Evolutionary conservation across 202 grass and related monocot species (phyloP).

Genomic region (Schoenoplectus tabernaemontani): DNA sequence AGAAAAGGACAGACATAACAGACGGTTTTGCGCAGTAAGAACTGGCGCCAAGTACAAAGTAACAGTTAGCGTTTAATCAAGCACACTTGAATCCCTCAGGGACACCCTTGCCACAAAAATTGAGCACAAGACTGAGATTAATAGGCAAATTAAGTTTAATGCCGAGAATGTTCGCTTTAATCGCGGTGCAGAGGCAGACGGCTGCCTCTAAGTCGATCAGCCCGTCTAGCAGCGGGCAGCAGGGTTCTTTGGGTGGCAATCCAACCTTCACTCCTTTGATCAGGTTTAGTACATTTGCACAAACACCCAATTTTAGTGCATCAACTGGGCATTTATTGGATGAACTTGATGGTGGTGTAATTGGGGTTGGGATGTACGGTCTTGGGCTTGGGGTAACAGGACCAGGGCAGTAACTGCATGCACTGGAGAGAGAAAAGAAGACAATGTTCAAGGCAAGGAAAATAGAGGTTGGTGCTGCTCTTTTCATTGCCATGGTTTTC

Average conservation of each 20-base stretch:
- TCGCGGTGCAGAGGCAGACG: conserved; percentile 71
- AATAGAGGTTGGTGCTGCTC: neutral
- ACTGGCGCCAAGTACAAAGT: neutral
- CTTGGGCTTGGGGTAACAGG: conserved; percentile 10
- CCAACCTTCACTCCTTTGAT: conserved; percentile 33
- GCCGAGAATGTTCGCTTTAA: conserved; percentile 55
- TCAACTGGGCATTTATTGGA: conserved; percentile 33
- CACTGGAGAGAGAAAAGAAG: conserved; percentile 24
- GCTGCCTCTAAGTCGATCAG: conserved; percentile 49
- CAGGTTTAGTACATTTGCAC: conserved; percentile 54
- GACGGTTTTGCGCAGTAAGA: neutral
- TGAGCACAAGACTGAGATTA: conserved; percentile 44
- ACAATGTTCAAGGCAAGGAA: conserved; percentile 28
- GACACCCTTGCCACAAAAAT: conserved; percentile 52
- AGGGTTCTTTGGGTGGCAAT: conserved; percentile 29
- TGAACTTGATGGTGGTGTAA: neutral
- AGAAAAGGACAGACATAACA: neutral
- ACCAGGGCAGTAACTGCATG: conserved; percentile 17
- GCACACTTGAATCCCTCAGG: conserved; percentile 55
- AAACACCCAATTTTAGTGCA: conserved; percentile 47
- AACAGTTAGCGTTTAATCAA: conserved; percentile 6
- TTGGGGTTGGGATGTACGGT: conserved; percentile 2
- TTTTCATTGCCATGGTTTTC: conserved; percentile 14
- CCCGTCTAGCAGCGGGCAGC: conserved; percentile 46
- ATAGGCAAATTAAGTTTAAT: conserved; percentile 34